Conservation (phyloP, 805 yeast species). For the Lipomyces mesembrius region DNA sequence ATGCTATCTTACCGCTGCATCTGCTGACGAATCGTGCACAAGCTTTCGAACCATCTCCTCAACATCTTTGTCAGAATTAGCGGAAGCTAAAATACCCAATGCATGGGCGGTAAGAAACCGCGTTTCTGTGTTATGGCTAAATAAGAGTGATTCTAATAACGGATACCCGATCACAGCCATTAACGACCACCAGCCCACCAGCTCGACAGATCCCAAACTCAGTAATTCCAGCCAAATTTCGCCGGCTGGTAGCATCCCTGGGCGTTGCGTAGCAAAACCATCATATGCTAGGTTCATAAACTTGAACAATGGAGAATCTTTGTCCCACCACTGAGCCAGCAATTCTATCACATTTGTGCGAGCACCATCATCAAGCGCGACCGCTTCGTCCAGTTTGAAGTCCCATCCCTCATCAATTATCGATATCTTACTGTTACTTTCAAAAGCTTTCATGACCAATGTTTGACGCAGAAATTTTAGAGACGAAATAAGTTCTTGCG, state of each 20-base stretch:
- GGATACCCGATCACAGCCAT: conserved; percentile 22
- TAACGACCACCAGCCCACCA: conserved; percentile 32
- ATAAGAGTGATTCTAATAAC: conserved; percentile 16
- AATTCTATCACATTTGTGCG: conserved; percentile 34
- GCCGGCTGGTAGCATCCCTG: conserved; percentile 33
- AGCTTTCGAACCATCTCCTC: conserved; percentile 9
- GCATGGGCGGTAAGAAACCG: conserved; percentile 50
- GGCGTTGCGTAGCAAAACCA: conserved; percentile 20
- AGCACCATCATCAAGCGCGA: conserved; percentile 64
- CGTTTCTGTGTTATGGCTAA: conserved; percentile 27
- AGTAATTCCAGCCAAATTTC: conserved; percentile 42
- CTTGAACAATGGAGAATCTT: conserved; percentile 10
- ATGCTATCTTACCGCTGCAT: neutral
- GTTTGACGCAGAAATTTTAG: conserved; percentile 61
- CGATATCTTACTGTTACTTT: conserved; percentile 58
- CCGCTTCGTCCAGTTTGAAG: conserved; percentile 66
- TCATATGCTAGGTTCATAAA: conserved; percentile 12
- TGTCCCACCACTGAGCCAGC: conserved; percentile 9
- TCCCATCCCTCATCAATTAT: conserved; percentile 77
- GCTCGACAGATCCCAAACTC: conserved; percentile 39
- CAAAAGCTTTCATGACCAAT: conserved; percentile 66
- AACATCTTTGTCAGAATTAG: neutral
- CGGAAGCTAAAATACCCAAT: conserved; percentile 48
- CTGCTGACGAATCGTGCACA: neutral
- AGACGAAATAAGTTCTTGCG: conserved; percentile 45